Conservation (phyloP, 2,329 filamentous ascomycete genomes). For the Phialophora tarda region DNA sequence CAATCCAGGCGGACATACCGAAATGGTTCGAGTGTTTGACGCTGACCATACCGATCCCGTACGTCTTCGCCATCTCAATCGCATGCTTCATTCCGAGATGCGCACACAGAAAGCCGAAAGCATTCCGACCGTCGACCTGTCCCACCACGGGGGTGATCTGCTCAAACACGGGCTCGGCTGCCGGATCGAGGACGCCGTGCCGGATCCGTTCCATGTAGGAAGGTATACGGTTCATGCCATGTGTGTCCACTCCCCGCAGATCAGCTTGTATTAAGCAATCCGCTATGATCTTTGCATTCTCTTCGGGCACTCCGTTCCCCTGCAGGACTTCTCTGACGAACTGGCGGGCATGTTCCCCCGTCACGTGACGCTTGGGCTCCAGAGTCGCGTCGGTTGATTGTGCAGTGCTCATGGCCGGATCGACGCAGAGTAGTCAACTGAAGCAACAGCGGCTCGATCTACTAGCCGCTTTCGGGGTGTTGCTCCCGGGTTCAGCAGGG, state of each 20-base stretch:
- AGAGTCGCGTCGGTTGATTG: not conserved
- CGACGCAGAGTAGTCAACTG: not conserved
- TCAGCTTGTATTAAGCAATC: conserved; percentile 74
- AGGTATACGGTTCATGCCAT: conserved; percentile 77
- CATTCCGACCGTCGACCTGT: conserved; percentile 70
- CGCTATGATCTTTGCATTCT: conserved; percentile 68
- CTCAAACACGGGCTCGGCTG: conserved; percentile 62
- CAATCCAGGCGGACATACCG: conserved; percentile 81
- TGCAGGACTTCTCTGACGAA: conserved; percentile 15
- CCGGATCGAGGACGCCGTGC: conserved; percentile 69
- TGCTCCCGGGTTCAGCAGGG: not conserved
- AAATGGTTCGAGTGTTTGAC: conserved; percentile 81
- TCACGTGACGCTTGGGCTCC: conserved; percentile 3
- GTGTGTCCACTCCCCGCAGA: conserved; percentile 78
- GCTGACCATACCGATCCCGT: conserved; percentile 75
- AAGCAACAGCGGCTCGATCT: not conserved
- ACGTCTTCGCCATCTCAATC: conserved; percentile 67
- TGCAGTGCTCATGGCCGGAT: conserved; percentile 2
- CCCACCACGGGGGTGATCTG: conserved; percentile 74
- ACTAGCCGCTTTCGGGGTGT: not conserved
- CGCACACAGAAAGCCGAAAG: conserved; percentile 76
- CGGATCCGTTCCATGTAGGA: conserved; percentile 77
- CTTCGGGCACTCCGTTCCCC: conserved; percentile 64
- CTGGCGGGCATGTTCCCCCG: not conserved
- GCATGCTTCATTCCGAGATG: conserved; percentile 69